A percentile compares a stretch with the other conserved stretches of the same genome.
Evolutionary conservation across 768 basidiomycete species (phyloP).

Genomic region (Boletus subcaerulescens): DNA sequence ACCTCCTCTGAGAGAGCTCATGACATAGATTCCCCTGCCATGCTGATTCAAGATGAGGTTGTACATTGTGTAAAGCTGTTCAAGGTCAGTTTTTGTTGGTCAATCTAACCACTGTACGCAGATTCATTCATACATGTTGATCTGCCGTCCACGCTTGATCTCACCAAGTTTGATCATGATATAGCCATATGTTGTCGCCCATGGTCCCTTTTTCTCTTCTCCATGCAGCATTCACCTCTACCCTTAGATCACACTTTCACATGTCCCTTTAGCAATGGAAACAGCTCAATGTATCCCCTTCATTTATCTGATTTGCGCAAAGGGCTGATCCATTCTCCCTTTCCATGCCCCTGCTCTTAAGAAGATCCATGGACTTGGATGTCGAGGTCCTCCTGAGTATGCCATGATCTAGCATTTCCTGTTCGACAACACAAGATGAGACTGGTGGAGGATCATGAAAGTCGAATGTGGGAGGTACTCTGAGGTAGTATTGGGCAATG

Average conservation of each 20-base stretch:
- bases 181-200: conserved; percentile 39
- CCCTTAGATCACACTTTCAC: conserved; percentile 70
- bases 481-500: no score
- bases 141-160: conserved; percentile 60
- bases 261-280: conserved; percentile 70
- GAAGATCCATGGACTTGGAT: no score
- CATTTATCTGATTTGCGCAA: conserved; percentile 69
- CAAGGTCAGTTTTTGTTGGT: conserved; percentile 36
- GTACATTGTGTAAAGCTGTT: conserved; percentile 47
- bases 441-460: no score
- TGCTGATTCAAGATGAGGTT: conserved; percentile 18
- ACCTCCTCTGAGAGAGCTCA: not conserved
- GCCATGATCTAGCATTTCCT: no score
- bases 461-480: no score
- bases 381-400: no score
- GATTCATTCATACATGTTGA: conserved; percentile 67
- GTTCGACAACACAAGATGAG: no score
- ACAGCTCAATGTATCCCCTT: conserved; percentile 75
- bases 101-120: conserved; percentile 42
- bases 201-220: not conserved
- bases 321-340: conserved; percentile 58
- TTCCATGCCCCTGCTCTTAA: conserved; percentile 76
- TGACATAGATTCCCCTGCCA: conserved; percentile 9
- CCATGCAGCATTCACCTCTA: not conserved
- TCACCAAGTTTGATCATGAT: conserved; percentile 56